These are phyloP conservation scores for Starmera amethionina DNA, from an alignment of 805 yeast species.

Conservation along the genomic window DNA sequence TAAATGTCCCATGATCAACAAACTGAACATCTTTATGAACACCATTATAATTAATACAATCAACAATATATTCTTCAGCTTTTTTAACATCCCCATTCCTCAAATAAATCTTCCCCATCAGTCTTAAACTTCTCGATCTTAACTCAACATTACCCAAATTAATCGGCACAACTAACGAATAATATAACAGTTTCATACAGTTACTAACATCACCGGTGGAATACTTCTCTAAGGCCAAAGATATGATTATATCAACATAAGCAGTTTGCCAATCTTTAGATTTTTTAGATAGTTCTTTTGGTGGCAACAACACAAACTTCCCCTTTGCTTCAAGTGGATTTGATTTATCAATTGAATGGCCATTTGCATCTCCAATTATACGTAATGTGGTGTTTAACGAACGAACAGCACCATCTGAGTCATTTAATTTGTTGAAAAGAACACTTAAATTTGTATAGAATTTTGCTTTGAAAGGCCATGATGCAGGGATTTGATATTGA, in stretches of 20 bases:
- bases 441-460: background rate
- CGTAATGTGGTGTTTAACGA: background rate
- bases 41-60: conserved; percentile 19
- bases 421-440: background rate
- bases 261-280: conserved; percentile 21
- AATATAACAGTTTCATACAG: conserved; percentile 17
- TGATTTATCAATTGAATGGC: background rate
- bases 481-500: background rate
- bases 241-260: conserved; percentile 28
- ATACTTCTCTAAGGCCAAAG: conserved; percentile 27
- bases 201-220: conserved; percentile 17
- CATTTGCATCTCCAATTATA: background rate
- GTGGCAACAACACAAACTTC: conserved; percentile 14
- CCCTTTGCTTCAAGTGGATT: conserved; percentile 6
- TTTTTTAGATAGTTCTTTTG: conserved; percentile 15
- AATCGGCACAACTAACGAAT: conserved; percentile 21
- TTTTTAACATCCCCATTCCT: conserved; percentile 10
- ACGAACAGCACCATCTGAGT: background rate
- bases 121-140: conserved; percentile 22
- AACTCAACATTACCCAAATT: conserved; percentile 16
- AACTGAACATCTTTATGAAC: conserved; percentile 10
- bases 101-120: conserved; percentile 24
- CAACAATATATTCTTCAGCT: conserved; percentile 21
- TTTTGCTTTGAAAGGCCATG: background rate
- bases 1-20: conserved; percentile 9